Evolutionary conservation across 768 basidiomycete species (phyloP), one percentile per base, ranked within the genome.

Genomic region (Tylopilus intermedius): DNA sequence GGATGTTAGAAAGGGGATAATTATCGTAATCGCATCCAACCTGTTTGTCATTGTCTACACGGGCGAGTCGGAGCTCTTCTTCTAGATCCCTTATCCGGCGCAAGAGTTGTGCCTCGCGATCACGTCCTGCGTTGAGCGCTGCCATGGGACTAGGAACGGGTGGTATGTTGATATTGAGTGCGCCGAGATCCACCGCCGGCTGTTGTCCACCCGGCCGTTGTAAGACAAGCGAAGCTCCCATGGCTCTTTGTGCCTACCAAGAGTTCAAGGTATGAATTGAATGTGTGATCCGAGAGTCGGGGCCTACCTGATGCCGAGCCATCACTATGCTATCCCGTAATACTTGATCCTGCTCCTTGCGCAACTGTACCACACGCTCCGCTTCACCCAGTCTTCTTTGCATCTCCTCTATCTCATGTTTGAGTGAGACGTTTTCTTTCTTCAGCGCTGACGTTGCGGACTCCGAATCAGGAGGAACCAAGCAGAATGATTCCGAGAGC

Each of bases 41-140:
- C 73, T 91, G 84, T 71, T 90, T 90, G 65, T 90, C 90, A 58
- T 90, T 91, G 55, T 93, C 91, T 29, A 69, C 70, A 45, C 81
- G 77, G 49, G 85, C 66, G 15, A 65, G 57, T 50, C 85, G 78
- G 15, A 86, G 68, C 55, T 93, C 90, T 43, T 90, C 90, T 61
- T 93, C 91, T 2, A 91, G 76, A 62, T 93, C 90, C 57, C 88
- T 83, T 46, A 79, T 74, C 32, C 74, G 72, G 35, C 77, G 71
- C 44, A 72, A 51, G n/a, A 76, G 67, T 54, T 75, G 76, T 15
- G 71, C 64, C 52, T 90, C 80, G 50, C 84, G 79, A 24, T 82
- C 79, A 40, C 83, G 76, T 29, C 76, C 74, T n/a, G 77, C 69
- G 53, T 73, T 76, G 53, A 80, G 68, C 22, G 79, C 71, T 52